Evolutionary conservation across 768 basidiomycete species (phyloP).

Genomic region (Melanogaster broomeanus): DNA sequence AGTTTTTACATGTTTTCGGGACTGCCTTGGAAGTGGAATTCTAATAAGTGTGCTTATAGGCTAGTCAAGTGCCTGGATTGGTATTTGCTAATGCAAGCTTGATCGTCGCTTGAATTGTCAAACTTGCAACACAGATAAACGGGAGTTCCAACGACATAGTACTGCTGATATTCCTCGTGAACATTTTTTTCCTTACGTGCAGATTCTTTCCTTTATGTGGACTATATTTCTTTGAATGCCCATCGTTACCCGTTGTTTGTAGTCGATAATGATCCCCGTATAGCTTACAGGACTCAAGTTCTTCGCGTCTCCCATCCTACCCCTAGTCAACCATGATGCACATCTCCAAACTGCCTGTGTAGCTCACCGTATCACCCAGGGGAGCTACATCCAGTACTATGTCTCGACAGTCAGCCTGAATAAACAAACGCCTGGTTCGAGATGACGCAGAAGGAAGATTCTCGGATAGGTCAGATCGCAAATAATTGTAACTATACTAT

Average conservation of each 20-base stretch:
- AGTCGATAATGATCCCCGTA: too few species aligned
- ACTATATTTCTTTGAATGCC: too few species aligned
- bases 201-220: too few species aligned
- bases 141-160: background rate
- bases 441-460: slow-evolving; percentile 19
- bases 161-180: too few species aligned
- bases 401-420: slow-evolving; percentile 18
- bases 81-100: background rate
- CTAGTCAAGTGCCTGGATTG: background rate
- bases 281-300: too few species aligned
- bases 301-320: too few species aligned
- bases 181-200: too few species aligned
- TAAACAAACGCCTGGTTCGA: slow-evolving; percentile 23
- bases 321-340: too few species aligned
- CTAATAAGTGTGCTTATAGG: background rate
- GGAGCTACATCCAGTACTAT: slow-evolving; percentile 25
- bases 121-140: background rate
- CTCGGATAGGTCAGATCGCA: too few species aligned
- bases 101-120: background rate
- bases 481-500: too few species aligned
- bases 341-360: too few species aligned
- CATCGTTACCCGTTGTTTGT: too few species aligned
- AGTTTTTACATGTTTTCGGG: slow-evolving; percentile 7
- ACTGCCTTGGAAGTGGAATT: background rate
- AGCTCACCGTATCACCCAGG: slow-evolving; percentile 12